phyloP scores from a whole-genome alignment of 2,329 filamentous ascomycete species.

The Colletotrichum sp. region DNA sequence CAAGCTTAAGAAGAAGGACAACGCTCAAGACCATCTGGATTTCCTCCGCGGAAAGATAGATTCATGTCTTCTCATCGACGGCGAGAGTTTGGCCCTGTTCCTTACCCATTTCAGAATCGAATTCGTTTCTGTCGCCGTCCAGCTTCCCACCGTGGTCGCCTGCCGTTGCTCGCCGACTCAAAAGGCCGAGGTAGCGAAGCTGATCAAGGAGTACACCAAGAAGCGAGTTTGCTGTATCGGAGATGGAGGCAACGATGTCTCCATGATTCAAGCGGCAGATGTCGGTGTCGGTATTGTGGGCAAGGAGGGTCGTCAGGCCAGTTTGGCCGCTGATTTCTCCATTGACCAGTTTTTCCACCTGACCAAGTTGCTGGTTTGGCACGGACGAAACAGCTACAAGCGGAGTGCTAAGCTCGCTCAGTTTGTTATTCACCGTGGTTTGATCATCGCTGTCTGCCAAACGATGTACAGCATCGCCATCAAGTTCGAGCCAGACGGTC shows the following conservation, averaged over 20 bases:
- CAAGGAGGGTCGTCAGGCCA: constrained; percentile 95
- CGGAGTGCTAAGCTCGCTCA: constrained; percentile 93
- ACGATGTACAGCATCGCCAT: constrained; percentile 97
- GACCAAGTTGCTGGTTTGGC: constrained; percentile 98
- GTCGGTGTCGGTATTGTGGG: constrained; percentile 98
- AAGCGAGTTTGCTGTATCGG: constrained; percentile 98
- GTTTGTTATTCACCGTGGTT: constrained; percentile 95
- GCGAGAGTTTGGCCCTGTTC: constrained; percentile 85
- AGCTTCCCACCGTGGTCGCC: constrained; percentile 89
- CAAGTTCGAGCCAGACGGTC: constrained; percentile 88
- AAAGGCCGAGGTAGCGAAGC: constrained; percentile 89
- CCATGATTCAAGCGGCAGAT: constrained; percentile 98
- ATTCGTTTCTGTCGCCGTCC: constrained; percentile 88
- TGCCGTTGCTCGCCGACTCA: constrained; percentile 97
- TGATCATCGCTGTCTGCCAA: constrained; percentile 95
- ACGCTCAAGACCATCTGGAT: constrained; percentile 86
- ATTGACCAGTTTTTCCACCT: constrained; percentile 95
- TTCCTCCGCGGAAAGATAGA: constrained; percentile 89
- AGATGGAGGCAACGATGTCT: constrained; percentile 97
- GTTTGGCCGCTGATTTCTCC: constrained; percentile 93
- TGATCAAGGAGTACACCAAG: constrained; percentile 90
- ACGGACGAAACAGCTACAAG: constrained; percentile 97
- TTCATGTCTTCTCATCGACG: constrained; percentile 89
- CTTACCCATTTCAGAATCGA: constrained; percentile 81
- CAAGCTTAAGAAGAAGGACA: constrained; percentile 82